Percentiles rank a stretch among this genome's conserved stretches.
phyloP scores from a whole-genome alignment of 371 early-diverging fungal species.

The Haplosporangium sp. region DNA sequence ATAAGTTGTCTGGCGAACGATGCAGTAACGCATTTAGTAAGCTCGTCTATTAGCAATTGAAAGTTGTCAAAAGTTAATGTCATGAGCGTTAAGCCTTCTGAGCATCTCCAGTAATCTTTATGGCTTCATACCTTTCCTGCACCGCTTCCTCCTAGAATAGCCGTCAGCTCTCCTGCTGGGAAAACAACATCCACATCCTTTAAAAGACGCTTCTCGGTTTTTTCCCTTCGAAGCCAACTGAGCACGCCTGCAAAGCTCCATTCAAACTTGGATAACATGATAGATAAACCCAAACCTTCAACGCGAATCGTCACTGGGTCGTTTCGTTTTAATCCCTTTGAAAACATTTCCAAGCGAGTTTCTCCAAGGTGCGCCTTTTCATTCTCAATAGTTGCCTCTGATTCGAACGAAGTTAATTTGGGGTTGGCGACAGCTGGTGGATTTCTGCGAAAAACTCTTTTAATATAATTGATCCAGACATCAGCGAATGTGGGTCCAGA shows the following conservation, averaged over 20 bases:
- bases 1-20: slow-evolving; percentile 21
- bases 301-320: slow-evolving; percentile 46
- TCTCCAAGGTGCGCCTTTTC: slow-evolving; percentile 27
- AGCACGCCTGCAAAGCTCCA: slow-evolving; percentile 32
- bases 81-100: not conserved
- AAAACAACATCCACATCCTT: slow-evolving; percentile 61
- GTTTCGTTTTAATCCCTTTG: slow-evolving; percentile 28
- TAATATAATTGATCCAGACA: slow-evolving; percentile 29
- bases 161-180: slow-evolving; percentile 65
- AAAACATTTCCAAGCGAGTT: slow-evolving; percentile 48
- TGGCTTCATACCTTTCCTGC: slow-evolving; percentile 63
- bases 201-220: slow-evolving; percentile 44
- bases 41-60: slow-evolving; percentile 55
- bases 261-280: slow-evolving; percentile 30
- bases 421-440: not conserved
- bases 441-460: slow-evolving; percentile 18
- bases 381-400: slow-evolving; percentile 12
- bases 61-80: not conserved
- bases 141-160: slow-evolving; percentile 74
- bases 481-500: slow-evolving; percentile 41
- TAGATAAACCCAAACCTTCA: slow-evolving; percentile 25
- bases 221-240: slow-evolving; percentile 16
- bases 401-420: slow-evolving; percentile 2
- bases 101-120: not conserved
- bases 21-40: slow-evolving; percentile 61